These are phyloP conservation scores for Westerdykella ornata DNA, from an alignment of 2,329 filamentous ascomycete species.

Conservation along the genomic window DNA sequence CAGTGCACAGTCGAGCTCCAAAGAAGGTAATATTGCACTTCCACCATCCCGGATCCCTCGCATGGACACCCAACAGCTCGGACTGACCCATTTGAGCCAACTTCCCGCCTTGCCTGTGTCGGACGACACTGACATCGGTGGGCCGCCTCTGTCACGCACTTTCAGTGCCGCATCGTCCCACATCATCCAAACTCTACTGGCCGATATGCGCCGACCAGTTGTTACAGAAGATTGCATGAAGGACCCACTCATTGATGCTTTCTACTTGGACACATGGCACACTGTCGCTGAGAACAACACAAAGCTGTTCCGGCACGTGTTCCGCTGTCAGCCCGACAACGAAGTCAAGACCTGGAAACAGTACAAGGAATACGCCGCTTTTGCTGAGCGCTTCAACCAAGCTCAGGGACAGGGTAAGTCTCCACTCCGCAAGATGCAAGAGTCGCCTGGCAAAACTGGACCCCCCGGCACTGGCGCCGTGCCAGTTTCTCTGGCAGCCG, in stretches of 20 bases:
- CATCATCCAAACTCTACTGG: conserved; percentile 44
- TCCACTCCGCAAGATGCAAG: conserved; percentile 45
- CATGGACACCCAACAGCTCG: conserved; percentile 59
- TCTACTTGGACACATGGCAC: conserved; percentile 85
- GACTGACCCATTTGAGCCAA: conserved; percentile 61
- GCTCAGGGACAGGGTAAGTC: conserved; percentile 51
- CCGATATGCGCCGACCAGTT: conserved; percentile 65
- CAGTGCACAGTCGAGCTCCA: conserved; percentile 24
- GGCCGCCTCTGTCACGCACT: conserved; percentile 57
- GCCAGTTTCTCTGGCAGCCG: conserved; percentile 18
- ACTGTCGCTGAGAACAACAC: conserved; percentile 89
- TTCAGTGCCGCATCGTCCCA: conserved; percentile 44
- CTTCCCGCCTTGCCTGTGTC: conserved; percentile 61
- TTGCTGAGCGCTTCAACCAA: conserved; percentile 69
- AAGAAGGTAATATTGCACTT: conserved; percentile 44
- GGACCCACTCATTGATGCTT: conserved; percentile 74
- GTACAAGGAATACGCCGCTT: conserved; percentile 77
- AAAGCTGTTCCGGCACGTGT: conserved; percentile 85
- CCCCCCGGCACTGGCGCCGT: conserved; percentile 40
- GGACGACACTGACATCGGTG: conserved; percentile 79
- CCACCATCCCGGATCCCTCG: conserved; percentile 56
- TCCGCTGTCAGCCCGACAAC: conserved; percentile 93
- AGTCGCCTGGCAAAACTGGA: conserved; percentile 44
- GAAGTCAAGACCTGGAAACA: conserved; percentile 90
- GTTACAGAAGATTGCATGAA: conserved; percentile 90